Evolutionary conservation across 805 yeast genomes (phyloP).

Genomic region (Zygosaccharomyces kombuchaensis): DNA sequence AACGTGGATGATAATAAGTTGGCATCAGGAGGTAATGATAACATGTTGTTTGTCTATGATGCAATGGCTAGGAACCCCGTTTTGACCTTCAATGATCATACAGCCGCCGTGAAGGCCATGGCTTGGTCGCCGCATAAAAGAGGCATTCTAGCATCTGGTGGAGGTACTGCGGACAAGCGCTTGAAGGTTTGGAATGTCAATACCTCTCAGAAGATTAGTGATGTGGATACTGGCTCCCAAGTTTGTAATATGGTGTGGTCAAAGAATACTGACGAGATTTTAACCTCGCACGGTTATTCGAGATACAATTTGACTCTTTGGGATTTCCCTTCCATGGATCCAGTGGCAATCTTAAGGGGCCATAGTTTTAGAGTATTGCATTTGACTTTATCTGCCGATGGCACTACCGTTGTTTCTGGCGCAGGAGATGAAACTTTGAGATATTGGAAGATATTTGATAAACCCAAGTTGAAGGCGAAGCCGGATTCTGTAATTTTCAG

Average conservation of each 20-base stretch:
- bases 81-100: constrained; percentile 72
- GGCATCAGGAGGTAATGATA: constrained; percentile 96
- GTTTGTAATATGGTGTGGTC: constrained; percentile 95
- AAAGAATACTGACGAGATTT: constrained; percentile 83
- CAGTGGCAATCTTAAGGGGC: constrained; percentile 88
- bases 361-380: constrained; percentile 91
- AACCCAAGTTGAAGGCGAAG: constrained; percentile 53
- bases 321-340: constrained; percentile 90
- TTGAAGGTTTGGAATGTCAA: constrained; percentile 90
- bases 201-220: constrained; percentile 67
- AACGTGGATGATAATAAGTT: constrained; percentile 83
- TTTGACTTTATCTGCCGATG: constrained; percentile 88
- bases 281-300: constrained; percentile 92
- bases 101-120: constrained; percentile 93
- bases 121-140: constrained; percentile 98
- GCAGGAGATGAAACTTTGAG: constrained; percentile 97
- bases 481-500: constrained; percentile 63
- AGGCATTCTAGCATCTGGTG: constrained; percentile 91
- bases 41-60: constrained; percentile 80
- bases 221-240: constrained; percentile 93
- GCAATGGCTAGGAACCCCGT: constrained; percentile 64
- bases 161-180: constrained; percentile 91
- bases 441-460: constrained; percentile 93
- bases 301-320: constrained; percentile 87
- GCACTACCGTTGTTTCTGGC: constrained; percentile 94